Evolutionary conservation across 2,329 filamentous ascomycete genomes (phyloP), one percentile per base, ranked within the genome.

Genomic region (Venturiaceae sp.): DNA sequence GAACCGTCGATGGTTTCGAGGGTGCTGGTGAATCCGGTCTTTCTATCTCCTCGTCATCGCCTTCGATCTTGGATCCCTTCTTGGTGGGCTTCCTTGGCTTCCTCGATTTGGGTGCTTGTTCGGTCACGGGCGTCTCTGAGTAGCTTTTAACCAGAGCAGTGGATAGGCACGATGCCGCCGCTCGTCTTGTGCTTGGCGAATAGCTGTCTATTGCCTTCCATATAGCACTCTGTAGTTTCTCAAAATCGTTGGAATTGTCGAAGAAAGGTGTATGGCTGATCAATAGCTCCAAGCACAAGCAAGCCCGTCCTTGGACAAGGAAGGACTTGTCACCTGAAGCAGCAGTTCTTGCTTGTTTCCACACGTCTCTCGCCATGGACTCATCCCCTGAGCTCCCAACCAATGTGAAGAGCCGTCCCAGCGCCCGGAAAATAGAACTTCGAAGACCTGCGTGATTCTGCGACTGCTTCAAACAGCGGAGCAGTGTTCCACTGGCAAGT

Each of bases 161-260:
- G 9, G 91, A 88, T 60, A 97, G 79, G 68, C 89, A 92, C 58
- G 90, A 88, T 6, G 91, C 92, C 3, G 90, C 90, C 2, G 92
- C 89, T 71, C 92, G 88, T 61, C 94, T 83, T 55, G 95, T 90
- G 30, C 85, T 80, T 0, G 85, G 75, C 53, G 86, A 88, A 1
- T 84, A 73, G 36, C 86, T 92, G 65, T 99, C 94, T 60, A 95
- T 86, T 0, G 87, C 82, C 72, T 95, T 97, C 81, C 91, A 94
- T 16, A 95, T 76, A 5, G 87, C 83, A 34, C 82, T 82, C 71
- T 92, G 91, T 21, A 97, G 74, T 69, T 88, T 90, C 64, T 99
- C 94, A 67, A 95, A 96, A 68, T 99, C 94, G 69, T 81, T 86
- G 14, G 87, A 84, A 67, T 95, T 95, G 67, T 91, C 86, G 68